phyloP scores from a whole-genome alignment of 495 filamentous ascomycete genomes.

The Neurospora pannonica region DNA sequence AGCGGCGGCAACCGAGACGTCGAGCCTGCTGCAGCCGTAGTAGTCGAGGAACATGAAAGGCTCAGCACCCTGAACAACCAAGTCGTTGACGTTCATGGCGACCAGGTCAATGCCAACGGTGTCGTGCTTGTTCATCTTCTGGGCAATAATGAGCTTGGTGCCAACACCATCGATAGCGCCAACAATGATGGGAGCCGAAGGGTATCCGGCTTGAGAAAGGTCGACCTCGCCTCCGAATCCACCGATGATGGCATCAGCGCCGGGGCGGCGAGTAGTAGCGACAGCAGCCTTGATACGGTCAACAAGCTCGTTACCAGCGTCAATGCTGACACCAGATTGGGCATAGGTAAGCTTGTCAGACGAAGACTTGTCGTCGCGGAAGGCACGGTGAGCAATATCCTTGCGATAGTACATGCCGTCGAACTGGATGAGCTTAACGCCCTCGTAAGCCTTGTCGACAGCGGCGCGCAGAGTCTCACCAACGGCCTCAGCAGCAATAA shows the following conservation, averaged over 20 bases:
- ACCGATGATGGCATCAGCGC: conserved; percentile 83
- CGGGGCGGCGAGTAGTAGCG: conserved; percentile 65
- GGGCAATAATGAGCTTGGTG: conserved; percentile 92
- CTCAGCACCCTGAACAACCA: conserved; percentile 89
- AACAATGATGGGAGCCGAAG: conserved; percentile 65
- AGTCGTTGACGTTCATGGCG: conserved; percentile 97
- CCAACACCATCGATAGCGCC: conserved; percentile 93
- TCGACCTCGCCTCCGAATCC: conserved; percentile 91
- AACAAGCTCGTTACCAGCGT: conserved; percentile 84
- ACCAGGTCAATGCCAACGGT: conserved; percentile 94
- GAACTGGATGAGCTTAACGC: conserved; percentile 71
- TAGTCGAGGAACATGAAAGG: conserved; percentile 94
- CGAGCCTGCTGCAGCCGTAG: conserved; percentile 80
- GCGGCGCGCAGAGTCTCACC: conserved; percentile 69
- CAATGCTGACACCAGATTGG: conserved; percentile 84
- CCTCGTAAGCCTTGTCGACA: conserved; percentile 72
- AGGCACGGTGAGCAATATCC: conserved; percentile 77
- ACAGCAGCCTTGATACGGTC: conserved; percentile 80
- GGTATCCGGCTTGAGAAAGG: conserved; percentile 66
- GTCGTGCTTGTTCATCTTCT: conserved; percentile 76
- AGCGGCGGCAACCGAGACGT: conserved; percentile 61
- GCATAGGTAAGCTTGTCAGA: conserved; percentile 74
- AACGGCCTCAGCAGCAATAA: conserved; percentile 79
- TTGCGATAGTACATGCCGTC: conserved; percentile 85
- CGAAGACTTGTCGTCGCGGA: conserved; percentile 29